A percentile compares a stretch with the other conserved stretches of the same genome.
Evolutionary conservation across 1,139 yeast species (phyloP).

Genomic region (Spathaspora sp.): DNA sequence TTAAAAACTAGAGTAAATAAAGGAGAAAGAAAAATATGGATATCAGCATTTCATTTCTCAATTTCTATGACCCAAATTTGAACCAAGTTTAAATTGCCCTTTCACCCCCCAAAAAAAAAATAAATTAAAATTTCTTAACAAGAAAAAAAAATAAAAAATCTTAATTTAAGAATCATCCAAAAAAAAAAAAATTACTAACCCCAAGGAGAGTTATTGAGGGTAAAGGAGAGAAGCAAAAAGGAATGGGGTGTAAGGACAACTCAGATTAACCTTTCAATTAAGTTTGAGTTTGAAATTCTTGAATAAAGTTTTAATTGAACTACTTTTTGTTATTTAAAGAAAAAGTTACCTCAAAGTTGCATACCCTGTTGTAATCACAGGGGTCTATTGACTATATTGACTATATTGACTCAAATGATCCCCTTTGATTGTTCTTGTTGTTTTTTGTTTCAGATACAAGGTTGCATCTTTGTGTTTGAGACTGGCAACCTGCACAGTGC

Average conservation of each 20-base stretch:
- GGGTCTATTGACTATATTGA: not conserved
- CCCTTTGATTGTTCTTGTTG: not conserved
- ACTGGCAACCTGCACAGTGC: not conserved
- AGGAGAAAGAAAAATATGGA: not conserved
- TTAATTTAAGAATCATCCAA: slow-evolving; percentile 1
- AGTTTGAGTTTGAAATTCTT: not conserved
- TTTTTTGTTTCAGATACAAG: not conserved
- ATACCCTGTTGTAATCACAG: no score
- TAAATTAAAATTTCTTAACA: slow-evolving; percentile 1
- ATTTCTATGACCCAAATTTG: slow-evolving; percentile 1
- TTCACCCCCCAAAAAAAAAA: not conserved
- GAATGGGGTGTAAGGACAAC: no score
- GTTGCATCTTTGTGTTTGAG: not conserved
- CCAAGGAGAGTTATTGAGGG: no score
- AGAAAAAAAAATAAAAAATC: not conserved
- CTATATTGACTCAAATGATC: not conserved
- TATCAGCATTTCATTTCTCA: not conserved
- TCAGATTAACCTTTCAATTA: no score
- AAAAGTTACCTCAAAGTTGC: not conserved
- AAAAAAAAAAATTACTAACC: not conserved
- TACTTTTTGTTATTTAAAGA: no score
- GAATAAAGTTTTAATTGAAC: not conserved
- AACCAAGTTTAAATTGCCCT: not conserved
- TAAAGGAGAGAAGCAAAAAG: no score
- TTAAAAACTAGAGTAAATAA: not conserved